Conservation (phyloP, 192 early-diverging fungal species). For the Backusella morwellensis region DNA sequence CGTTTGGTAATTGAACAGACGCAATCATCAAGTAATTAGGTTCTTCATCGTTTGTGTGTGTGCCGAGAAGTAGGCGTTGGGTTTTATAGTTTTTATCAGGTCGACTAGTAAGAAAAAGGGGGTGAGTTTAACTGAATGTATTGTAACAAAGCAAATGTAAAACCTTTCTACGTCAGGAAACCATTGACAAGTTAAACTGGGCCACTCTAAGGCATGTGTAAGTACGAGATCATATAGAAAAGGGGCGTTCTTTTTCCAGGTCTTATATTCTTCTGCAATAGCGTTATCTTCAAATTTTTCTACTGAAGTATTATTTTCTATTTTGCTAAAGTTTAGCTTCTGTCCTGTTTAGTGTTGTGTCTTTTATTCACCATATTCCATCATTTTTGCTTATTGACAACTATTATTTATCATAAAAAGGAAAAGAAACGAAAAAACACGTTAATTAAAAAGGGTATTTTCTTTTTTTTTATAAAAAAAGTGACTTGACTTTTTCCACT, state of each 20-base stretch:
- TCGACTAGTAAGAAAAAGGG: constrained; percentile 40
- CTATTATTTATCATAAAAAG: neutral
- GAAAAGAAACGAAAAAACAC: neutral
- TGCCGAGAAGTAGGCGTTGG: constrained; percentile 90
- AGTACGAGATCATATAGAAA: constrained; percentile 98
- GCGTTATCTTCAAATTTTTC: constrained; percentile 65
- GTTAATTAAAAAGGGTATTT: neutral
- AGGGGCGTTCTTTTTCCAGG: constrained; percentile 99
- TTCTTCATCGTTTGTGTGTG: constrained; percentile 95
- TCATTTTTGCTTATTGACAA: neutral
- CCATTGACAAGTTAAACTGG: constrained; percentile 97
- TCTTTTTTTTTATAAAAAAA: neutral
- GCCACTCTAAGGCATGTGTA: constrained; percentile 99
- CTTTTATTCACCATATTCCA: constrained; percentile 1
- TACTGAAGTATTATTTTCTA: neutral
- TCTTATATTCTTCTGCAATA: constrained; percentile 97
- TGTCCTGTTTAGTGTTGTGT: neutral
- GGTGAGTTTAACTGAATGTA: neutral
- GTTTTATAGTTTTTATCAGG: constrained; percentile 85
- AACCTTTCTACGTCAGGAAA: constrained; percentile 90
- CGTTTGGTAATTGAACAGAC: constrained; percentile 62
- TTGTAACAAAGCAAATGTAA: neutral
- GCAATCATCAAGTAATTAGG: constrained; percentile 98
- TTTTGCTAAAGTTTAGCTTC: neutral
- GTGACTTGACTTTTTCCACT: neutral